Base-by-base conservation (phyloP, 1,284 basidiomycete species). In the Cutaneotrichosporon sp. region DNA sequence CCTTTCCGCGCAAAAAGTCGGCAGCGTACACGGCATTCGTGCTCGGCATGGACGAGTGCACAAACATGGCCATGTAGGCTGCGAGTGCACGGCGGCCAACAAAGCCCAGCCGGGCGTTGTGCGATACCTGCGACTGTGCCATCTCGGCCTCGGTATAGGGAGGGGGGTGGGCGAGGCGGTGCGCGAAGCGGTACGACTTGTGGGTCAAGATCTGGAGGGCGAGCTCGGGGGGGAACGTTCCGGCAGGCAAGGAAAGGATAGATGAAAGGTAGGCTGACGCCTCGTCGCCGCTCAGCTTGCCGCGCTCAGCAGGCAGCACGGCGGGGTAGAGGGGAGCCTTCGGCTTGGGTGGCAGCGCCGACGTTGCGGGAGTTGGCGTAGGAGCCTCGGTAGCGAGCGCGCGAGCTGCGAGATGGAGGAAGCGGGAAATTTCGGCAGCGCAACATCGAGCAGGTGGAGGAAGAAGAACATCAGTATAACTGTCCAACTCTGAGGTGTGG, bases 201-300 rank as follows among this genome's bases (percentile, higher is more conserved):
- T 81, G 80, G 8, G 79, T 80, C 52, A 80, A 69, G 60, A 77
- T 76, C 63, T 80, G 78, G 31, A 81, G 72, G 9, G 79, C 75
- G 40, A 80, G 73, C 32, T 65, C 58, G 2, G 74, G 74, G n/a
- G 78, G 70, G 70, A 81, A 76, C 58, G 70, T 66, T 10, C 69
- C 71, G 5, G 68, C 32, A 11, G 73, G 58, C 2, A 81, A 70
- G 46, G 63, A 60, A 46, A 81, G 71, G 32, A 80, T 69, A 47
- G 74, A 64, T 50, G 72, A 69, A 40, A 81, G 70, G 71, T 74
- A 80, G 16, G 64, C 38, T 51, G 72, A 70, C 26, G 80, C 80
- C 18, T 62, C 31, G 47, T 49, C 50, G 14, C 69, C 61, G 16
- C 70, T 72, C 18, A 62, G 34, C 51, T 61, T 31, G 40, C 47